These are phyloP conservation scores for Scalesia atractyloides DNA, from an alignment of 129 eudicot genomes.

Conservation along the genomic window DNA sequence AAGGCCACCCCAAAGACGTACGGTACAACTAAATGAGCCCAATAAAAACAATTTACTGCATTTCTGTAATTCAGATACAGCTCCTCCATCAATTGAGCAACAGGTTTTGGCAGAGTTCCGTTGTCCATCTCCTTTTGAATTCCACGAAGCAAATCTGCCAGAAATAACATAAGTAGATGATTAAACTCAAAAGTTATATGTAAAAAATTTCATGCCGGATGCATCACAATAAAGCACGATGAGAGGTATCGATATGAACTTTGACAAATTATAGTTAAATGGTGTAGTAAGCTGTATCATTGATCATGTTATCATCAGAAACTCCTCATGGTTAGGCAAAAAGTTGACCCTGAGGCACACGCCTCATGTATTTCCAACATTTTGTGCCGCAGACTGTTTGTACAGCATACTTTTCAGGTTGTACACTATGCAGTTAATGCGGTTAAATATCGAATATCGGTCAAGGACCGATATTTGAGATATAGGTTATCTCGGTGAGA, in stretches of 20 bases:
- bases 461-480: no score
- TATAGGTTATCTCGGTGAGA: no score
- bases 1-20: conserved; percentile 11
- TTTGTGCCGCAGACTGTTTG: no score
- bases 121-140: conserved; percentile 64
- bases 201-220: neutral
- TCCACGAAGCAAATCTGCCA: conserved; percentile 9
- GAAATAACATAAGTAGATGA: neutral
- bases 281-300: neutral
- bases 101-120: conserved; percentile 56
- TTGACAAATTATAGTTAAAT: neutral
- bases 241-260: no score
- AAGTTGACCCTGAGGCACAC: no score
- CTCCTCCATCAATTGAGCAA: conserved; percentile 76
- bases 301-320: neutral
- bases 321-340: neutral
- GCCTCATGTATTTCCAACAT: no score
- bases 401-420: no score
- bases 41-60: conserved; percentile 54
- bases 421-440: no score
- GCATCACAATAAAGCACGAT: neutral
- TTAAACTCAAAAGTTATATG: neutral
- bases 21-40: conserved; percentile 27
- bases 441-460: no score
- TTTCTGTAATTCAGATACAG: conserved; percentile 68